Evolutionary conservation across 164 flowering plant species (phyloP).

Genomic region (Kingdonia uniflora): DNA sequence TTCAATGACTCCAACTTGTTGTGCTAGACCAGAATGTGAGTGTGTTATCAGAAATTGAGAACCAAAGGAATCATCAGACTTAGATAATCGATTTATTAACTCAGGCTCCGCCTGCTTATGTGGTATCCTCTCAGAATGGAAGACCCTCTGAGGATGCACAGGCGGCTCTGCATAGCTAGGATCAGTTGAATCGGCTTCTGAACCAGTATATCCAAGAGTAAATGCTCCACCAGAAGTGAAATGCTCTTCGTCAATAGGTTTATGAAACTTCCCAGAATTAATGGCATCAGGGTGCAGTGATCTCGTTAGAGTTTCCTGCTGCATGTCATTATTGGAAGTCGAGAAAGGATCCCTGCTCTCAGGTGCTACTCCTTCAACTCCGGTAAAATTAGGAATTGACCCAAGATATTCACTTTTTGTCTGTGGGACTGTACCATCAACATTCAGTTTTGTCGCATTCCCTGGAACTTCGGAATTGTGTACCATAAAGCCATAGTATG

Average conservation of each 20-base stretch:
- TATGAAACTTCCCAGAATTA: conserved; percentile 20
- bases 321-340: conserved; percentile 16
- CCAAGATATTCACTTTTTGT: conserved; percentile 18
- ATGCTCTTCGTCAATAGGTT: conserved; percentile 25
- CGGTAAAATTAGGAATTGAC: conserved; percentile 11
- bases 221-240: conserved; percentile 20
- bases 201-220: conserved; percentile 23
- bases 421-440: conserved; percentile 22
- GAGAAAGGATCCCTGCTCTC: conserved; percentile 10
- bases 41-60: conserved; percentile 43
- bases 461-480: conserved; percentile 16
- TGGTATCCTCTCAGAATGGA: conserved; percentile 59
- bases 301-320: conserved; percentile 18
- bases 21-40: conserved; percentile 24
- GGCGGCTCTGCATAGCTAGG: conserved; percentile 33
- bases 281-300: conserved; percentile 17
- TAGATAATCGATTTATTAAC: conserved; percentile 47
- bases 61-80: conserved; percentile 67
- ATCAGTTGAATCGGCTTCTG: conserved; percentile 36
- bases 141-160: conserved; percentile 40
- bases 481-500: conserved; percentile 13
- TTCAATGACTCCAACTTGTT: conserved; percentile 28
- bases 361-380: conserved; percentile 20
- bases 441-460: conserved; percentile 31
- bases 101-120: conserved; percentile 57